Conservation (phyloP, 495 filamentous ascomycete genomes). For the Filosporella fistucella region DNA sequence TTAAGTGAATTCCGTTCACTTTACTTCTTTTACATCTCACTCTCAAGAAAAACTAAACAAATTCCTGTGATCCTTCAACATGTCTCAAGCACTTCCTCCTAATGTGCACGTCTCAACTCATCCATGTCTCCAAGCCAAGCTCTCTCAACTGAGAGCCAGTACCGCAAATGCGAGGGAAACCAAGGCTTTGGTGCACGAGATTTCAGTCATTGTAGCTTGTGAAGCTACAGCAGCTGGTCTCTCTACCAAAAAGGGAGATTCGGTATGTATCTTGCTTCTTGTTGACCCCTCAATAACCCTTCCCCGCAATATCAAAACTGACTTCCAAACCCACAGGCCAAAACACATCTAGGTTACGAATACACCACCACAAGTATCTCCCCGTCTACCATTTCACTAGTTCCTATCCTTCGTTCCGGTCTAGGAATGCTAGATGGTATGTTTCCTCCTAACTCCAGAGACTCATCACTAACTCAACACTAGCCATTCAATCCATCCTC, state of each 20-base stretch:
- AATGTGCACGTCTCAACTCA: conserved; percentile 84
- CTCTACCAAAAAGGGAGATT: conserved; percentile 37
- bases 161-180: conserved; percentile 68
- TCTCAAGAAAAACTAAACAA: no score
- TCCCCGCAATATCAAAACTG: background rate
- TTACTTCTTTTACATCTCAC: no score
- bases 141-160: conserved; percentile 78
- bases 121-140: conserved; percentile 82
- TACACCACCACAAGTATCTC: conserved; percentile 56
- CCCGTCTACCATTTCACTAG: conserved; percentile 68
- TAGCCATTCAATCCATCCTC: conserved; percentile 78
- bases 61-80: conserved; percentile 17
- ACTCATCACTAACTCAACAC: conserved; percentile 6
- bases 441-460: no score
- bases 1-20: no score
- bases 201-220: conserved; percentile 73
- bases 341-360: conserved; percentile 67
- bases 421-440: conserved; percentile 82
- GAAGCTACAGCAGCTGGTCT: conserved; percentile 73
- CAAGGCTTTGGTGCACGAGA: conserved; percentile 78
- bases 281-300: conserved; percentile 7
- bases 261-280: conserved; percentile 28
- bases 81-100: conserved; percentile 42
- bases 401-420: conserved; percentile 88
- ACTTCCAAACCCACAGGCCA: conserved; percentile 41